Evolutionary conservation across 306 rosid species (phyloP), one percentile per base, ranked within the genome.

Genomic region (Urtica urens): DNA sequence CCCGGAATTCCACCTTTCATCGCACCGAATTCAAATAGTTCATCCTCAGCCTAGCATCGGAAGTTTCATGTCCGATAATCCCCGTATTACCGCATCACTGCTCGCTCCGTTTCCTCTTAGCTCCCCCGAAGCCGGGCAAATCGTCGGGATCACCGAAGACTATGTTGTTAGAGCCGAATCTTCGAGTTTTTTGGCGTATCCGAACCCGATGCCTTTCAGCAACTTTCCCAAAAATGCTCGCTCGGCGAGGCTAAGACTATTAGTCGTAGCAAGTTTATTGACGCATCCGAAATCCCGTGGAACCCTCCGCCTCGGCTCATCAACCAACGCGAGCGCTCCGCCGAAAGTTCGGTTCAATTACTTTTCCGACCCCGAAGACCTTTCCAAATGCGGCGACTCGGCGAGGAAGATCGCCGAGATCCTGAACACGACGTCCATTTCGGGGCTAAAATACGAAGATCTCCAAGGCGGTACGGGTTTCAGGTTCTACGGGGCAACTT

Each of bases 11-110:
- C 3, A 61, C 30, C 68, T 68, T 19, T 68, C 73, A 21, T 61
- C 68, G 17, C 44, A 40, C 0, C 21, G 50, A n/a, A 45, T 49
- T 23, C 64, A 63, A 0, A 33, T 42, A 4, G n/a, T 61, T 21
- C 19, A 23, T 3, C 20, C 29, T 12, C 62, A 48, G 14, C 63
- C 55, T 7, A 34, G 59, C 13, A 51, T 67, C 8, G 63, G 59
- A 7, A 46, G 42, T 15, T 60, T 18, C 40, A 42, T 67, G 55
- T 35, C 8, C 17, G 68, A 61, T 29, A 67, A 49, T 37, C 55
- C 68, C 9, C 58, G 54, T 6, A 55, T 31, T 25, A 23, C 4
- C 44, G 26, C 38, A 3, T 12, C 23, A 28, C 1, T 54, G 7
- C 19, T 40, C 7, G 17, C 31, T 22, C 68, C 58, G 11, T 53